Evolutionary conservation across 2,329 filamentous ascomycete genomes (phyloP).

Genomic region (Colletotrichum limetticola): DNA sequence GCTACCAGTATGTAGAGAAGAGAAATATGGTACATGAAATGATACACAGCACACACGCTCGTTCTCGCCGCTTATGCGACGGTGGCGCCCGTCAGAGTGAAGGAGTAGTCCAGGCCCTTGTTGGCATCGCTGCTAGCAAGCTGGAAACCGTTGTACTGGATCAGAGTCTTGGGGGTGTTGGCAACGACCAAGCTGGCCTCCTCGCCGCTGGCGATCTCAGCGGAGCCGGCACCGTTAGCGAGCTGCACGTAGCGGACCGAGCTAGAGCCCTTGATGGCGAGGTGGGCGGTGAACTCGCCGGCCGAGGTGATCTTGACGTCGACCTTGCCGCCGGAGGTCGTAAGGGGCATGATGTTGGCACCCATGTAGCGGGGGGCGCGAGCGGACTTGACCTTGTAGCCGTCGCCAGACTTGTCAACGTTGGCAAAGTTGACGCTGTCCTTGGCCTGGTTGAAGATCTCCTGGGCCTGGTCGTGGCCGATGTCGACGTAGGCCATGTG

Average conservation of each 20-base stretch:
- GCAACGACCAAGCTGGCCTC: conserved; percentile 58
- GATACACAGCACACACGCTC: not conserved
- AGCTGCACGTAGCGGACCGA: conserved; percentile 50
- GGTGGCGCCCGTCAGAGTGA: conserved; percentile 46
- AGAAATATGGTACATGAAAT: conserved; percentile 2
- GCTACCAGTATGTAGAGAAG: conserved; percentile 15
- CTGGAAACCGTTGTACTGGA: conserved; percentile 56
- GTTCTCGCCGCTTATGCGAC: not conserved
- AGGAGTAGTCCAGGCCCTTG: conserved; percentile 51
- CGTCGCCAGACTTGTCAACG: conserved; percentile 47
- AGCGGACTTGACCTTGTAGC: conserved; percentile 54
- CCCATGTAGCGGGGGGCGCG: conserved; percentile 60
- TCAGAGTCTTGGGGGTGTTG: conserved; percentile 56
- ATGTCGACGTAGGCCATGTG: conserved; percentile 64
- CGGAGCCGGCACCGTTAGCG: conserved; percentile 46
- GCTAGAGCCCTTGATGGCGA: conserved; percentile 48
- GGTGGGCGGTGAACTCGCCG: conserved; percentile 51
- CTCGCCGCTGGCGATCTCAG: conserved; percentile 47
- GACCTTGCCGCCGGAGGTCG: conserved; percentile 45
- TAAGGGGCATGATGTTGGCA: conserved; percentile 59
- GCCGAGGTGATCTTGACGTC: conserved; percentile 47
- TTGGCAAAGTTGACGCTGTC: conserved; percentile 53
- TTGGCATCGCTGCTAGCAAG: conserved; percentile 47
- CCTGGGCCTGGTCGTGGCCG: conserved; percentile 53
- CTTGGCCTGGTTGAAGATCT: conserved; percentile 49